Base-by-base conservation (phyloP, 2,329 filamentous ascomycete species). In the Gnomoniopsis sp. region DNA sequence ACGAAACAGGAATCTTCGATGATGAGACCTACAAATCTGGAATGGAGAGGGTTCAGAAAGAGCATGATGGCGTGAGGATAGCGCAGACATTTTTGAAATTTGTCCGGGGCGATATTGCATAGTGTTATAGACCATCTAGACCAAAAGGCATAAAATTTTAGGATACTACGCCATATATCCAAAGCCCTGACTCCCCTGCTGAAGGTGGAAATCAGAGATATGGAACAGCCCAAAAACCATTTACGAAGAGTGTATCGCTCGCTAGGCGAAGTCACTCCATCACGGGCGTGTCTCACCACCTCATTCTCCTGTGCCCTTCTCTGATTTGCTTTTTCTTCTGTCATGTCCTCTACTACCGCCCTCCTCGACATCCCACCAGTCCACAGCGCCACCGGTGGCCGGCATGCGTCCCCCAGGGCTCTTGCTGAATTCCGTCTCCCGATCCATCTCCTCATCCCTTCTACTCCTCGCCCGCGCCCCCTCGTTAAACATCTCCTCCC, bases 21-120 rank as follows among this genome's bases (percentile, higher is more conserved):
- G 85, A 93, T 58, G 84, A 84, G 19, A 73, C 88, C 61, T 93
- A 84, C 65, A 74, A 84, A 57, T 88, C 90, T 65, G 90, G 84
- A 26, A 82, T 93, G 70, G 75, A 74, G 8, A 82, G 90, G 61
- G 88, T 88, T 2, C 76, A 76, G 10, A 79, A 85, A 36, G 77
- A 83, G 56, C 91, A 97, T 63, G 92, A 97, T 70, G 93, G 93
- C 1, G 78, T 95, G n/a, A 74, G 79, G 3, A 86, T 96, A 55
- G 88, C 86, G 0, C 79, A 81, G 63, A 87, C 85, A 0, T 96
- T 97, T 70, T 70, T 97, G 68, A 83, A 81, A 48, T 96, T 98
- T 65, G 71, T 96, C 66, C 75, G 85, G 50, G 87, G 57, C 50
- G 49, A 65, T 17, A n/a, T 50, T n/a, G 47, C 22, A 10, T 44